phyloP scores from a whole-genome alignment of 805 yeast species.

The Yarrowia sp. region DNA sequence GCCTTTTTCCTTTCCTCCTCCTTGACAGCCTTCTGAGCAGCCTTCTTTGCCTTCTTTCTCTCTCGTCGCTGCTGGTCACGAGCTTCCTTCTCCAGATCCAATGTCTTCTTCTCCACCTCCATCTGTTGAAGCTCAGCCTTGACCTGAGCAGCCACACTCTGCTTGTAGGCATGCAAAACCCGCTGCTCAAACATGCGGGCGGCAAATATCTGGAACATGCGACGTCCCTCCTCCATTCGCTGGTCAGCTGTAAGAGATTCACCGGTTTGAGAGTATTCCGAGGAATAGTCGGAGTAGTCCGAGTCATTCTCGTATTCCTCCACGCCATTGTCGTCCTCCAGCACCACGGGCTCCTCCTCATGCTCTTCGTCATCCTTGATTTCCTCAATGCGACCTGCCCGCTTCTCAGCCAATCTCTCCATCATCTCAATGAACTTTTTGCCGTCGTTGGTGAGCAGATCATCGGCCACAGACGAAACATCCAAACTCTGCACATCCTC shows the following conservation, averaged over 20 bases:
- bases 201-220: constrained; percentile 78
- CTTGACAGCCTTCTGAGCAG: constrained; percentile 51
- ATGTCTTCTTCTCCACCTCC: constrained; percentile 47
- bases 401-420: constrained; percentile 67
- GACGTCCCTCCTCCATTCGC: constrained; percentile 78
- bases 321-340: constrained; percentile 53
- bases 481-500: constrained; percentile 17
- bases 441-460: constrained; percentile 79
- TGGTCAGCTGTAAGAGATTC: constrained; percentile 55
- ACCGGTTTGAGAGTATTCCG: constrained; percentile 37
- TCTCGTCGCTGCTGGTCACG: constrained; percentile 53
- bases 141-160: constrained; percentile 70
- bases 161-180: constrained; percentile 77
- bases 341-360: constrained; percentile 42
- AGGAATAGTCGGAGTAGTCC: constrained; percentile 43
- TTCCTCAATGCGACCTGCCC: constrained; percentile 53
- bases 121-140: constrained; percentile 49
- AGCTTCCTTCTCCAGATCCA: constrained; percentile 48
- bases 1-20: constrained; percentile 52
- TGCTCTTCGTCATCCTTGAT: constrained; percentile 45
- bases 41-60: constrained; percentile 53
- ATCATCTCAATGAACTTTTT: constrained; percentile 77
- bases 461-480: constrained; percentile 71
- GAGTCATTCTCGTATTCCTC: constrained; percentile 55
- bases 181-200: constrained; percentile 78